phyloP scores from a whole-genome alignment of 2,329 filamentous ascomycete genomes.

The Pseudophaeomoniella oleicola region DNA sequence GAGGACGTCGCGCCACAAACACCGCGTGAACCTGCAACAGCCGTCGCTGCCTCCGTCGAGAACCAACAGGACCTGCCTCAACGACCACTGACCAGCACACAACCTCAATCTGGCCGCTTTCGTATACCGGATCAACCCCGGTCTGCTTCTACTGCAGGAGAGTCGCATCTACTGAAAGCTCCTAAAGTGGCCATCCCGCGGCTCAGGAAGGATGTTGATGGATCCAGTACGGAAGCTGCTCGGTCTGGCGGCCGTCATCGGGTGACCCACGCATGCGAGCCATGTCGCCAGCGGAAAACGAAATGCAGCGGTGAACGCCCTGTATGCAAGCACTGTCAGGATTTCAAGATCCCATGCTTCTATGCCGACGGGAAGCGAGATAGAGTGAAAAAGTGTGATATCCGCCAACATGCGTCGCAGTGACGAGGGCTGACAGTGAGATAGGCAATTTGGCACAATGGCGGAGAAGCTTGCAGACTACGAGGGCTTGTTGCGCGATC shows the following conservation, averaged over 20 bases:
- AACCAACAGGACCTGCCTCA: not conserved
- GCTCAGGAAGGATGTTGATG: conserved; percentile 11
- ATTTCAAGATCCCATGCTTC: conserved; percentile 20
- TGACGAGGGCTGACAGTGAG: conserved; percentile 3
- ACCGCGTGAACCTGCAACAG: not conserved
- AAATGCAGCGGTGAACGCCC: conserved; percentile 29
- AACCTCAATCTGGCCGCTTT: not conserved
- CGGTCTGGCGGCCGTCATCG: conserved; percentile 10
- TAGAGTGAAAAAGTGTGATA: conserved; percentile 24
- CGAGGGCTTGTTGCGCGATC: conserved; percentile 22
- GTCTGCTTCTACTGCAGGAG: conserved; percentile 6
- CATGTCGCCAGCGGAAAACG: conserved; percentile 26
- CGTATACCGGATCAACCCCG: conserved; percentile 4
- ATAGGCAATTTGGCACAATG: conserved; percentile 24
- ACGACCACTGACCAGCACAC: not conserved
- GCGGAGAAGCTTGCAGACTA: conserved; percentile 23
- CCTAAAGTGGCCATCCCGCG: conserved; percentile 18
- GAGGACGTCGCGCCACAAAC: not conserved
- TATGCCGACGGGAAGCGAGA: conserved; percentile 30
- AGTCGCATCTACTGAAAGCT: conserved; percentile 6
- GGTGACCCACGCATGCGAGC: conserved; percentile 23
- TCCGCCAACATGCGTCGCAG: conserved; percentile 2
- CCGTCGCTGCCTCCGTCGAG: not conserved
- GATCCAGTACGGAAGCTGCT: conserved; percentile 4
- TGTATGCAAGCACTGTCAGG: conserved; percentile 23